phyloP scores from a whole-genome alignment of 2,329 filamentous ascomycete genomes.

The Colletotrichum musicola region DNA sequence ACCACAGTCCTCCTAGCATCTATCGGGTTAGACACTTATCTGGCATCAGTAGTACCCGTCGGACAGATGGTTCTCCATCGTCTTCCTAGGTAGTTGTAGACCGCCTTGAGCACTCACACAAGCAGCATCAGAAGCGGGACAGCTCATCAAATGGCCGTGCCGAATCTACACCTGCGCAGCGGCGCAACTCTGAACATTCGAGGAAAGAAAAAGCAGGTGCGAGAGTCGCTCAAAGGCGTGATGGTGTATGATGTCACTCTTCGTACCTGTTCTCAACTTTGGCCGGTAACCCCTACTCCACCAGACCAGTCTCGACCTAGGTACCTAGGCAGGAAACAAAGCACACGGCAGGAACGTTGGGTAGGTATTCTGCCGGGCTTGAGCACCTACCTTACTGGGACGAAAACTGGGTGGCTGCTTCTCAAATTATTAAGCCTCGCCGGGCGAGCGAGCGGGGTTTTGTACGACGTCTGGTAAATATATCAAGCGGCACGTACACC shows the following conservation, averaged over 20 bases:
- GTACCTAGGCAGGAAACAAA: too few relatives aligned
- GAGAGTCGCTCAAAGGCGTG: constrained; percentile 12
- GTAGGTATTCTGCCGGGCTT: background rate
- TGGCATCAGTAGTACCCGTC: too few relatives aligned
- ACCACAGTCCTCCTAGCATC: too few relatives aligned
- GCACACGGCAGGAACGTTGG: background rate
- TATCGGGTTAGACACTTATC: too few relatives aligned
- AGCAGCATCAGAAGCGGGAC: background rate
- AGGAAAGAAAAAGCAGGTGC: background rate
- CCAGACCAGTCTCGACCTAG: too few relatives aligned
- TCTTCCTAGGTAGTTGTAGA: background rate
- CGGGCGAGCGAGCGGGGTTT: background rate
- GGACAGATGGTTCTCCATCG: too few relatives aligned
- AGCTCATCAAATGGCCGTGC: constrained; percentile 3
- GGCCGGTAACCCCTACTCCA: too few relatives aligned
- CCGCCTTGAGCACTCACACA: background rate
- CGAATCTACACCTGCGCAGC: constrained; percentile 10
- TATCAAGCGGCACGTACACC: background rate
- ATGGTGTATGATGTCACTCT: constrained; percentile 32
- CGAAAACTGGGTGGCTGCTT: background rate
- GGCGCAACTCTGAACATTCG: background rate
- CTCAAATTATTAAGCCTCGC: constrained; percentile 27
- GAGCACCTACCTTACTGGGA: constrained; percentile 9
- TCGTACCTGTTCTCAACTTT: background rate
- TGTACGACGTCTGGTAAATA: background rate